phyloP scores from a whole-genome alignment of 345 rosid genomes.

The Bruguiera gymnorhiza region DNA sequence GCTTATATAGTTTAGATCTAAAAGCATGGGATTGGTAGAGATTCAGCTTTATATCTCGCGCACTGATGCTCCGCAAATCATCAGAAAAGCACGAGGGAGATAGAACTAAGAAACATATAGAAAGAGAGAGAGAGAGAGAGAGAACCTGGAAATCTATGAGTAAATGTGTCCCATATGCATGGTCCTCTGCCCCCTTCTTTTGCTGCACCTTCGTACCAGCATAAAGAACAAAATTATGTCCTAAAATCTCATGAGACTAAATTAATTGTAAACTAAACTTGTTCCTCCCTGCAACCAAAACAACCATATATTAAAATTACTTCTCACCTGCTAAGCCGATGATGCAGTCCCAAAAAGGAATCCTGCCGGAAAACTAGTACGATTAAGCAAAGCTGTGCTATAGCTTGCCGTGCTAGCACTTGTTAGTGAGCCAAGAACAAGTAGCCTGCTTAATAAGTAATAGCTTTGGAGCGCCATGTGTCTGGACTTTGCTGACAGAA shows the following conservation, averaged over 20 bases:
- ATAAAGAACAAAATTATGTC: background rate
- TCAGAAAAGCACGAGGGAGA: no score
- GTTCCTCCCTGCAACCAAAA: background rate
- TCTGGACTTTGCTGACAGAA: no score
- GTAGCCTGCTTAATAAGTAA: background rate
- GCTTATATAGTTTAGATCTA: no score
- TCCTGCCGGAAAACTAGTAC: background rate
- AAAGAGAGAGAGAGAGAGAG: no score
- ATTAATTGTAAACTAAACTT: no score
- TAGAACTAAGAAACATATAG: no score
- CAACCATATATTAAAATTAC: background rate
- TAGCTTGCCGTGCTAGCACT: background rate
- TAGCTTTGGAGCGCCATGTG: background rate
- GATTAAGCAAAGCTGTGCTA: background rate
- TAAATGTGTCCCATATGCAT: background rate
- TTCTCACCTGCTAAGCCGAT: background rate
- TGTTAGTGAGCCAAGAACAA: background rate
- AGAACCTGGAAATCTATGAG: background rate
- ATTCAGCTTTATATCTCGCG: no score
- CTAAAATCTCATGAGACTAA: no score
- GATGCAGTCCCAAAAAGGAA: background rate
- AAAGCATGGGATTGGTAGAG: no score
- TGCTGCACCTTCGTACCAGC: background rate
- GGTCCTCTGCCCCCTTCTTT: background rate
- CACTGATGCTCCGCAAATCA: no score